Base-by-base conservation (phyloP, 305 asterid genomes). In the Solanum hybrid region DNA sequence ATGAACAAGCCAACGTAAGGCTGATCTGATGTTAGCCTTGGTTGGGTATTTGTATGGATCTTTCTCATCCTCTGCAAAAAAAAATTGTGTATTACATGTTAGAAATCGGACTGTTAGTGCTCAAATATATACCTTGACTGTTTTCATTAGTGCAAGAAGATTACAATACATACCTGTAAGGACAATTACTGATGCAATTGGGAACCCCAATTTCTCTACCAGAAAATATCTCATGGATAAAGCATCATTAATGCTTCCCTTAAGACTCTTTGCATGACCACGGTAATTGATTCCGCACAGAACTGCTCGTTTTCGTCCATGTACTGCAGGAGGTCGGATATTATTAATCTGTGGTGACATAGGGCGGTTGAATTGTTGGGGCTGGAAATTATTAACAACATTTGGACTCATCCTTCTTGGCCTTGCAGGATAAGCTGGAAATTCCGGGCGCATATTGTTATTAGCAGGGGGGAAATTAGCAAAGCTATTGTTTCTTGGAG, bases 191-290 rank as follows among this genome's bases (percentile, higher is more conserved):
- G 96, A 94, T 89, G 96, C 89, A 73, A n/a, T 33, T 24, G 97
- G 98, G 76, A 95, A 95, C 11, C 94, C 93, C 83, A 94, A 89
- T 91, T 91, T 94, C 89, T 91, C 87, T 11, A 94, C 89, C 90
- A 95, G 88, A 89, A 95, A 93, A 77, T 89, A 90, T 89, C 90
- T 94, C 97, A 95, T 96, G 91, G 70, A 34, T 10, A 89, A 0
- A 20, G 94, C 98, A 79, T 97, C 98, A 72, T 95, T 95, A 90
- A 95, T 88, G 92, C 98, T 96, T 75, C 99, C 98, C 6, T 85
- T 33, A 20, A 96, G 95, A 86, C 93, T 91, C 92, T 92, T 94
- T 12, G 79, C 86, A 89, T 94, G 92, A 1, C 94, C 95, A 89
- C 91, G 91, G 93, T 95, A 95, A 92, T 89, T 94, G 73, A 95